Evolutionary conservation across 805 yeast species (phyloP).

Genomic region (Pichia heedii): DNA sequence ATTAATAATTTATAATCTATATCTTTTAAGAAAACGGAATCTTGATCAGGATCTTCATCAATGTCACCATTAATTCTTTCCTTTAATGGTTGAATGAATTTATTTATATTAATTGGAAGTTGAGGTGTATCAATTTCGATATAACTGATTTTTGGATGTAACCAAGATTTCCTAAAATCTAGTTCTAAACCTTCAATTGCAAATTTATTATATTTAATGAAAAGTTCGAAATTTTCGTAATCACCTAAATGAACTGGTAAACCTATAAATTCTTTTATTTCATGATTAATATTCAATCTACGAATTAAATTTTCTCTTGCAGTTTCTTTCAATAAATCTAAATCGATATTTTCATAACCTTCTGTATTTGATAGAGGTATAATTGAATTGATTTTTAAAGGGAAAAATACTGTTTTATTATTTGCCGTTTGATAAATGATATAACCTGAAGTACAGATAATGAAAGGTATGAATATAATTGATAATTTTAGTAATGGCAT

Average conservation of each 20-base stretch:
- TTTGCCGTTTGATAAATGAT: constrained; percentile 22
- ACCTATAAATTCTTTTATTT: constrained; percentile 23
- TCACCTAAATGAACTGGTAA: constrained; percentile 25
- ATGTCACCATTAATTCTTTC: constrained; percentile 14
- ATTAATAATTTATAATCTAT: constrained; percentile 26
- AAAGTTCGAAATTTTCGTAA: constrained; percentile 23
- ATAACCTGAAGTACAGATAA: constrained; percentile 19
- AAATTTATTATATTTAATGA: constrained; percentile 22
- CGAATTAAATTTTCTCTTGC: constrained; percentile 20
- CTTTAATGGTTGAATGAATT: constrained; percentile 26
- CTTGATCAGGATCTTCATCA: constrained; percentile 19
- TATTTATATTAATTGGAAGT: constrained; percentile 21
- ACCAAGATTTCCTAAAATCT: constrained; percentile 24
- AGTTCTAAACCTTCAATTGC: constrained; percentile 26
- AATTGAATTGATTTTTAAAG: constrained; percentile 22
- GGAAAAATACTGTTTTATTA: constrained; percentile 26
- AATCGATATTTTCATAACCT: constrained; percentile 22
- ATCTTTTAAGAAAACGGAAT: constrained; percentile 18
- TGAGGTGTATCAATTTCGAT: constrained; percentile 18
- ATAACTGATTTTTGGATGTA: constrained; percentile 18
- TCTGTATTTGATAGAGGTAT: constrained; percentile 20
- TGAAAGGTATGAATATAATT: constrained; percentile 10
- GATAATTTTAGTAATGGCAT: constrained; percentile 10
- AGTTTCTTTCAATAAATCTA: constrained; percentile 20
- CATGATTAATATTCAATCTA: constrained; percentile 24